Evolutionary conservation across 768 basidiomycete species (phyloP), one percentile per base, ranked within the genome.

Genomic region (Pleurotus giganteus): DNA sequence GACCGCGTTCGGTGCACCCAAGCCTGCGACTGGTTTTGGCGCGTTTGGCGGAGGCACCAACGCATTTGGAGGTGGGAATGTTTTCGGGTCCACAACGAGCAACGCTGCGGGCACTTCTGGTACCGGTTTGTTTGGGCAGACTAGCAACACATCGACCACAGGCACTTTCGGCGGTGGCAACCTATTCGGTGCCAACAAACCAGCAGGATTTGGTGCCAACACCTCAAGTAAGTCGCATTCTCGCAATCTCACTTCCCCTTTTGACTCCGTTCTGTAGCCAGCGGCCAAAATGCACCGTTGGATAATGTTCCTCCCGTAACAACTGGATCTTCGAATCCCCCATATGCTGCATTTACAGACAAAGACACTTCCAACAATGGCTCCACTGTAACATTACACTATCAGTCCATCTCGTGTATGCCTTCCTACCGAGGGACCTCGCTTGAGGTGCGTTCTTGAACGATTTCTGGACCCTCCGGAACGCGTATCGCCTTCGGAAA

Each of bases 371-470:
- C 31, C 26, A 65, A 71, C 7, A 78, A 71, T 55, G 60, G 73
- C 15, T 73, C 49, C 47, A 55, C 70, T 11, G 49, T 51, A 23
- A 81, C 74, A 4, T 74, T 88, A 37, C 86, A 89, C 57, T 96
- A 88, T 68, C 92, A 95, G 69, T 81, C 85, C 32, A 92, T 93
- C 52, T 81, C 86, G 15, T 86, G 86, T 58, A 91, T 88, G 79
- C 88, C 88, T 13, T 78, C 79, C 15, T 96, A 94, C 65, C 71
- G 79, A 56, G 86, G 88, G 37, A 85, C 80, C 57, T 94, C 91
- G 19, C 81, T 90, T 58, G 92, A 87, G 77, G 90, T 84, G 60
- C 46, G 74, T 73, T 39, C 56, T 55, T 51, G 31, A 51, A 37
- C 49, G 34, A 51, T 36, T 36, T 12, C 12, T 51, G 34, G 49